Percentiles rank a stretch among this genome's conserved stretches.
Conservation (phyloP, 768 basidiomycete genomes). For the Lactarius indigo region DNA sequence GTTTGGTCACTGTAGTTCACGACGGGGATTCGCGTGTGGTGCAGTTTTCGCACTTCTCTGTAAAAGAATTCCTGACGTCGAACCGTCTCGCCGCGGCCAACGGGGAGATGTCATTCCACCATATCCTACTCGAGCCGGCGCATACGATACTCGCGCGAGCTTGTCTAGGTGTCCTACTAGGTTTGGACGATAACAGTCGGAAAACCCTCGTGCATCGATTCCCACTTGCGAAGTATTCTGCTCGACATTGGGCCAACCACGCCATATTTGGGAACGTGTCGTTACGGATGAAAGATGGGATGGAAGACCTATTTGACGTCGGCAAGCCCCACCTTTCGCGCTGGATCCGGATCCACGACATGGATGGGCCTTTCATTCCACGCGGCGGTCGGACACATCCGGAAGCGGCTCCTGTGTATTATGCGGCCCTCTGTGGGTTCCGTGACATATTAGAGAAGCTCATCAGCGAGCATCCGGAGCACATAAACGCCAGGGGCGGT, state of each 20-base stretch:
- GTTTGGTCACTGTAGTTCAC: background rate
- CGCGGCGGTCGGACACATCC: background rate
- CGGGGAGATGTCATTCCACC: background rate
- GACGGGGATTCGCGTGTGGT: background rate
- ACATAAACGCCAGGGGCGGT: background rate
- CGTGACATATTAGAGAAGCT: background rate
- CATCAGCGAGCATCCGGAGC: background rate
- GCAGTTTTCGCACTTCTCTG: background rate
- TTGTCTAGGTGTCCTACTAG: background rate
- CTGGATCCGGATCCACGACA: background rate
- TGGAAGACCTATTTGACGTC: background rate
- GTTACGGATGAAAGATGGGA: background rate
- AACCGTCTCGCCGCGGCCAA: background rate
- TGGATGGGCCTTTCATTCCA: too few relatives aligned
- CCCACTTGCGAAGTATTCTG: background rate
- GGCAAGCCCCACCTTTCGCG: background rate
- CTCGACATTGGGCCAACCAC: background rate
- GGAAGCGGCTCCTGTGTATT: background rate
- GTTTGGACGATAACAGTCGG: background rate
- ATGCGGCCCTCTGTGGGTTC: background rate
- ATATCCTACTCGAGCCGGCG: background rate
- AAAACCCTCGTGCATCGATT: background rate
- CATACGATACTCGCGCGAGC: background rate
- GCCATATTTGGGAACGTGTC: background rate
- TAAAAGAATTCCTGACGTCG: background rate